Base-by-base conservation (phyloP, 1,284 basidiomycete genomes). In the Phenoliferia sp. region DNA sequence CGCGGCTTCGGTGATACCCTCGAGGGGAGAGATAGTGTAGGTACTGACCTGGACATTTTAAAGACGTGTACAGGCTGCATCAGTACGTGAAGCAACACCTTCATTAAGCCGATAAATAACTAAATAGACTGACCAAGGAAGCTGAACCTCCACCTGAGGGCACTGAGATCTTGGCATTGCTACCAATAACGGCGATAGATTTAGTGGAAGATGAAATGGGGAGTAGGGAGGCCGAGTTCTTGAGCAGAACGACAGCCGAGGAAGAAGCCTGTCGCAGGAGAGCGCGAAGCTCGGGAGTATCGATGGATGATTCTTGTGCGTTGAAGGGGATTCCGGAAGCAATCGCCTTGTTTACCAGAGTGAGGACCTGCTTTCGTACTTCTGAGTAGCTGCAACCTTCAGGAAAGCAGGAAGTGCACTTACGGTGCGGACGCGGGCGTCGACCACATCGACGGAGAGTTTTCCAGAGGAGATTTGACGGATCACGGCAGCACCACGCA, bases 71-170 rank as follows among this genome's bases (percentile, higher is more conserved):
- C n/a, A n/a, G 0, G 89, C 82, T 2, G 60, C 50, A 26, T 32
- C 54, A 36, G 52, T 31, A 16, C 12, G 15, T 7, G 52, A 22
- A 54, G 50, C 15, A 7, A 5, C 12, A 26, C 52, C 9, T 9
- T 55, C 52, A n/a, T 12, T n/a, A n/a, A n/a, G n/a, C n/a, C n/a
- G n/a, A n/a, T n/a, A n/a, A n/a, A n/a, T n/a, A n/a, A n/a, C n/a
- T n/a, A n/a, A n/a, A n/a, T n/a, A n/a, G n/a, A n/a, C 35, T 19
- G 70, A 86, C 86, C 32, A 92, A 80, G 4, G 86, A 83, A 0
- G 90, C 90, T 22, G 86, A 88, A 2, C 90, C 90, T 34, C 90
- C 90, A n/a, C 90, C 90, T 29, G 86, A 87, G 16, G 88, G 80
- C 2, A 87, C 83, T 26, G 82, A 74, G 1, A 85, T 84, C 73